Evolutionary conservation across 345 rosid genomes (phyloP).

Genomic region (Gynandropsis gynandra): DNA sequence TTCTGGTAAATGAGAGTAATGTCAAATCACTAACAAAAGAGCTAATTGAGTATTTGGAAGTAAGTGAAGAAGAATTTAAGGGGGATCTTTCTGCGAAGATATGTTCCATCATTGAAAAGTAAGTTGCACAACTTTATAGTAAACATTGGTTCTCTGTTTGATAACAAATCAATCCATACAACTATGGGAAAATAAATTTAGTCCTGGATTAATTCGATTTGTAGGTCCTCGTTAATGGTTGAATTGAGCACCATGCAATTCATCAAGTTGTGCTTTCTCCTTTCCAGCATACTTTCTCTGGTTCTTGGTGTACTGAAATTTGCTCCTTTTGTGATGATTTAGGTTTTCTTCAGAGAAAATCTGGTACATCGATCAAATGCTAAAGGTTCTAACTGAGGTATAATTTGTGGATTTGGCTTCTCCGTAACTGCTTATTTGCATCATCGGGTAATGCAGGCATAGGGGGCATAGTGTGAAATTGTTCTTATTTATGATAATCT

Average conservation of each 20-base stretch:
- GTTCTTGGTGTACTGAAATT: conserved; percentile 19
- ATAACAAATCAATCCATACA: neutral
- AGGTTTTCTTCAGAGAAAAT: conserved; percentile 95
- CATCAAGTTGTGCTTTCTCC: neutral
- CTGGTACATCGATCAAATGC: conserved; percentile 99
- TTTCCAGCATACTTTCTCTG: conserved; percentile 1
- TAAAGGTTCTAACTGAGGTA: conserved; percentile 97
- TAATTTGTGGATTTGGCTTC: conserved; percentile 10
- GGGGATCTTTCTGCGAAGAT: conserved; percentile 94
- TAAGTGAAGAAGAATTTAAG: conserved; percentile 87
- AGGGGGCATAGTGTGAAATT: too few species aligned
- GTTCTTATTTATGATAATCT: too few species aligned
- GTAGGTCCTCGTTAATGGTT: conserved; percentile 1
- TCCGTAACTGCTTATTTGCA: neutral
- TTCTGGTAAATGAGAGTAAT: conserved; percentile 82
- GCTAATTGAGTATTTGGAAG: conserved; percentile 86
- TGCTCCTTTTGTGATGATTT: conserved; percentile 25
- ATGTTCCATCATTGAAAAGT: conserved; percentile 94
- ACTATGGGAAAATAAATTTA: neutral
- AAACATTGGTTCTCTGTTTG: conserved; percentile 2
- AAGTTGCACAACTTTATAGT: conserved; percentile 32
- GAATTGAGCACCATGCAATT: neutral
- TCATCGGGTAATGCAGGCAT: conserved; percentile 7
- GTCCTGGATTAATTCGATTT: conserved; percentile 8
- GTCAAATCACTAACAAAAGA: conserved; percentile 83